Percentiles rank a stretch among this genome's conserved stretches.
Conservation (phyloP, 2,329 filamentous ascomycete species). For the Nigrospora sphaerica region DNA sequence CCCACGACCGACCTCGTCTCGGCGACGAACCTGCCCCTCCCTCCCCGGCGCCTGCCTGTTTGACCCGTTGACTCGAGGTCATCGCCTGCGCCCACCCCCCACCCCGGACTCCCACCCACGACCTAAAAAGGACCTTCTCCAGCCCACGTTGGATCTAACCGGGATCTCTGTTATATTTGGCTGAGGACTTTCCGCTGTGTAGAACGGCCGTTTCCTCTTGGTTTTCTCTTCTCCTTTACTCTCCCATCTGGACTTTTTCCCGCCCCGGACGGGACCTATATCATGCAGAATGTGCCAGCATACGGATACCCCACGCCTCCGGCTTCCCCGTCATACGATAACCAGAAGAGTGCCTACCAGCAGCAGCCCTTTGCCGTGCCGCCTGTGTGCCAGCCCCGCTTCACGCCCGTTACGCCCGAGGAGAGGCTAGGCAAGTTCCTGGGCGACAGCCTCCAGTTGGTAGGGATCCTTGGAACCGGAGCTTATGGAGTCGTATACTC, state of each 20-base stretch:
- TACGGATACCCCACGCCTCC: slow-evolving; percentile 53
- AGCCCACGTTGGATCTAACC: not conserved
- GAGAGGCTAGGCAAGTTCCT: slow-evolving; percentile 80
- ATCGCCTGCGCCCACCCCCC: slow-evolving; percentile 7
- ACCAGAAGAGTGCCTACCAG: slow-evolving; percentile 35
- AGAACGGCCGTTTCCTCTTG: slow-evolving; percentile 23
- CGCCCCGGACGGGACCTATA: slow-evolving; percentile 4
- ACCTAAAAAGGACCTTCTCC: slow-evolving; percentile 11
- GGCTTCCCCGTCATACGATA: slow-evolving; percentile 48
- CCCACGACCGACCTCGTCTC: no score
- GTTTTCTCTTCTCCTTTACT: slow-evolving; percentile 18
- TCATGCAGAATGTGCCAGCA: slow-evolving; percentile 52
- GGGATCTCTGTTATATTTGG: slow-evolving; percentile 9
- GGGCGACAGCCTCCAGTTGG: slow-evolving; percentile 76
- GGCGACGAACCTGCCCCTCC: no score
- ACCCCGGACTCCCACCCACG: slow-evolving; percentile 8
- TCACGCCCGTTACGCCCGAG: slow-evolving; percentile 62
- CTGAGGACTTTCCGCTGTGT: slow-evolving; percentile 18
- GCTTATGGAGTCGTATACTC: slow-evolving; percentile 96
- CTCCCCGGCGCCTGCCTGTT: slow-evolving; percentile 8
- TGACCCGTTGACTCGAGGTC: slow-evolving; percentile 47
- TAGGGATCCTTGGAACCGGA: slow-evolving; percentile 80
- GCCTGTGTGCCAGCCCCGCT: slow-evolving; percentile 34
- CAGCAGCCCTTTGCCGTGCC: slow-evolving; percentile 29
- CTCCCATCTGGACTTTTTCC: slow-evolving; percentile 4